Conservation (phyloP, 805 yeast species). For the Blastobotrys muscicola region DNA sequence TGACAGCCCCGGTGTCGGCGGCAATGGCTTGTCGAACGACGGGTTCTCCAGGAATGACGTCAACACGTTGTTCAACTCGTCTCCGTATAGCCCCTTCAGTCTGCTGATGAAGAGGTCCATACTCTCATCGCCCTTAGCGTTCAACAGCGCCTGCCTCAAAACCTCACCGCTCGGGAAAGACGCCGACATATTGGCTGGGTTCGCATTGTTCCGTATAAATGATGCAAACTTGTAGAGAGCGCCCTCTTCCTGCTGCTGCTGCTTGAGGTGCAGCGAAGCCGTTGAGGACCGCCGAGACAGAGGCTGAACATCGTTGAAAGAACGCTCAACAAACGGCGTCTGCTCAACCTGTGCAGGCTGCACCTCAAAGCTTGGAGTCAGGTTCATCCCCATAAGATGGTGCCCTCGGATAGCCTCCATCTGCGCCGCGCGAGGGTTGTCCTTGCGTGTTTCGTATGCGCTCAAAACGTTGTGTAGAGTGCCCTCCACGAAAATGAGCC, state of each 20-base stretch:
- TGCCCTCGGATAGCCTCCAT: background rate
- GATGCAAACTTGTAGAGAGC: slow-evolving; percentile 82
- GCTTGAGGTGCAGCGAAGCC: slow-evolving; percentile 47
- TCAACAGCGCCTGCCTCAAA: slow-evolving; percentile 32
- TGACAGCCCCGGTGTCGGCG: background rate
- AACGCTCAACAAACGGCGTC: slow-evolving; percentile 11
- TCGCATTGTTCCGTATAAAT: slow-evolving; percentile 42
- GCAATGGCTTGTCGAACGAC: background rate
- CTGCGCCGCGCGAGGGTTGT: background rate
- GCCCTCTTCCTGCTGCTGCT: slow-evolving; percentile 86
- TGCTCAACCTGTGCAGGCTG: too few relatives aligned
- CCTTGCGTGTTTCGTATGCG: slow-evolving; percentile 9
- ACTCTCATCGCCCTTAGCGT: slow-evolving; percentile 12
- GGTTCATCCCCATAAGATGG: slow-evolving; percentile 8
- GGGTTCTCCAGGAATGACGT: background rate
- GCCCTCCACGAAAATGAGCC: slow-evolving; percentile 60
- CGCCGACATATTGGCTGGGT: background rate
- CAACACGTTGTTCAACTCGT: slow-evolving; percentile 10
- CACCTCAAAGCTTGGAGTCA: slow-evolving; percentile 9
- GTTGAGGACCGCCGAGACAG: slow-evolving; percentile 19
- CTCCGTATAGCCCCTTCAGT: slow-evolving; percentile 10
- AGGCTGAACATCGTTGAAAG: slow-evolving; percentile 8
- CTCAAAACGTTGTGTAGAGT: slow-evolving; percentile 48
- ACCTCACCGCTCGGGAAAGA: slow-evolving; percentile 39
- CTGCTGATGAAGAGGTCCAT: slow-evolving; percentile 13